Conservation (phyloP, 129 eudicot species). For the Pseudognaphalium luteoalbum region DNA sequence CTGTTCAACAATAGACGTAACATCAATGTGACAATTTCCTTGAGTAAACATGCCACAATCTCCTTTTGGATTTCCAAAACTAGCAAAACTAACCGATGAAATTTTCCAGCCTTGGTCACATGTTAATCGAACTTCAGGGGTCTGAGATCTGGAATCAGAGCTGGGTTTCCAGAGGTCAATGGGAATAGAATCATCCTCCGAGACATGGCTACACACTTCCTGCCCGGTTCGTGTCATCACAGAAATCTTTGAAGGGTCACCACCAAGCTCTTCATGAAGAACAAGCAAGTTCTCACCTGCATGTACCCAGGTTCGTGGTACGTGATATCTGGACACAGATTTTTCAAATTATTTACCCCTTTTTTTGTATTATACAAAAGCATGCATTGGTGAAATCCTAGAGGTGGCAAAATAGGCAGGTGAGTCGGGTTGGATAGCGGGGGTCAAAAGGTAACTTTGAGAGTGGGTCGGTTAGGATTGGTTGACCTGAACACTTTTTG, state of each 20-base stretch:
- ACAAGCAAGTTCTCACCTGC: slow-evolving; percentile 70
- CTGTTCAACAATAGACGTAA: slow-evolving; percentile 45
- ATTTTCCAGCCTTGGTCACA: slow-evolving; percentile 65
- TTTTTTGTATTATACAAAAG: background rate
- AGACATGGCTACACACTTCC: slow-evolving; percentile 49
- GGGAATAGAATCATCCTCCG: slow-evolving; percentile 58
- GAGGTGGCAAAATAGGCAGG: background rate
- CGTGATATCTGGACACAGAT: slow-evolving; percentile 50
- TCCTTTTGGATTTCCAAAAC: slow-evolving; percentile 66
- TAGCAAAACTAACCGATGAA: slow-evolving; percentile 50
- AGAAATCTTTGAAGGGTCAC: slow-evolving; percentile 61
- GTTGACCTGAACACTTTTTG: background rate
- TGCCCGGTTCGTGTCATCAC: slow-evolving; percentile 46
- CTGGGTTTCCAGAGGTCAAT: slow-evolving; percentile 56
- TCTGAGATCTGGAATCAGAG: slow-evolving; percentile 36
- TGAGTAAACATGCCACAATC: slow-evolving; percentile 50
- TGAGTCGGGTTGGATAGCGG: background rate
- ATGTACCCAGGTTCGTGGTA: slow-evolving; percentile 78
- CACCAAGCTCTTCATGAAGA: slow-evolving; percentile 78
- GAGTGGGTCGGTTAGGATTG: background rate
- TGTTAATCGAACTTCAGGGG: slow-evolving; percentile 46
- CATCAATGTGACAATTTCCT: slow-evolving; percentile 54
- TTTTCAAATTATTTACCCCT: background rate
- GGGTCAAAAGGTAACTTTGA: too few species aligned
- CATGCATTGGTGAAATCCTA: background rate